Evolutionary conservation across 768 basidiomycete species (phyloP).

Genomic region (Suillus hirtellus): DNA sequence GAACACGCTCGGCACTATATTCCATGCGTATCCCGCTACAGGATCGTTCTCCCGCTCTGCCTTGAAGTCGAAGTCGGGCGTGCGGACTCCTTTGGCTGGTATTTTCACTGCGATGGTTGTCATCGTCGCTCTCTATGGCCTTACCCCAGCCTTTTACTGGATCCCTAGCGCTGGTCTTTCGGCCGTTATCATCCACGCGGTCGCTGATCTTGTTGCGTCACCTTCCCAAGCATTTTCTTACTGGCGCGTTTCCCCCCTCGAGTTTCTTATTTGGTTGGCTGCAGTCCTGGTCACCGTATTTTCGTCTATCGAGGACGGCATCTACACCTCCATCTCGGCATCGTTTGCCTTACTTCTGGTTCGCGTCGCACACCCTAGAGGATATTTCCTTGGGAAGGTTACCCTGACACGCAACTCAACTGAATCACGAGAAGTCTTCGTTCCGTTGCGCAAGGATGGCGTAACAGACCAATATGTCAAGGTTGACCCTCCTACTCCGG

Average conservation of each 20-base stretch:
- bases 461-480: slow-evolving; percentile 69
- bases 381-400: slow-evolving; percentile 88
- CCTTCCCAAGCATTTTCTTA: slow-evolving; percentile 81
- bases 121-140: slow-evolving; percentile 90
- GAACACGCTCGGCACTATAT: slow-evolving; percentile 86
- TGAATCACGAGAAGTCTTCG: slow-evolving; percentile 70
- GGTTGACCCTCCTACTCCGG: slow-evolving; percentile 78
- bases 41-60: slow-evolving; percentile 99
- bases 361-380: slow-evolving; percentile 85
- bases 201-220: slow-evolving; percentile 82
- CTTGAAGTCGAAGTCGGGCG: slow-evolving; percentile 93
- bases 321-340: slow-evolving; percentile 82
- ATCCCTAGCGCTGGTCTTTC: slow-evolving; percentile 82
- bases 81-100: slow-evolving; percentile 93
- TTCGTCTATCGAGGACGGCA: slow-evolving; percentile 91
- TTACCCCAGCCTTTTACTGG: slow-evolving; percentile 92
- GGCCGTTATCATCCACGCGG: slow-evolving; percentile 94
- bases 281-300: slow-evolving; percentile 91
- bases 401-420: slow-evolving; percentile 44
- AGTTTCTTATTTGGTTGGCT: slow-evolving; percentile 86
- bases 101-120: slow-evolving; percentile 84
- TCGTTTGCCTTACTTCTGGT: slow-evolving; percentile 81
- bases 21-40: slow-evolving; percentile 93
- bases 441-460: slow-evolving; percentile 66
- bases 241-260: slow-evolving; percentile 93